Base-by-base conservation (phyloP, 208 protist species). In the Crithidia sp. region DNA sequence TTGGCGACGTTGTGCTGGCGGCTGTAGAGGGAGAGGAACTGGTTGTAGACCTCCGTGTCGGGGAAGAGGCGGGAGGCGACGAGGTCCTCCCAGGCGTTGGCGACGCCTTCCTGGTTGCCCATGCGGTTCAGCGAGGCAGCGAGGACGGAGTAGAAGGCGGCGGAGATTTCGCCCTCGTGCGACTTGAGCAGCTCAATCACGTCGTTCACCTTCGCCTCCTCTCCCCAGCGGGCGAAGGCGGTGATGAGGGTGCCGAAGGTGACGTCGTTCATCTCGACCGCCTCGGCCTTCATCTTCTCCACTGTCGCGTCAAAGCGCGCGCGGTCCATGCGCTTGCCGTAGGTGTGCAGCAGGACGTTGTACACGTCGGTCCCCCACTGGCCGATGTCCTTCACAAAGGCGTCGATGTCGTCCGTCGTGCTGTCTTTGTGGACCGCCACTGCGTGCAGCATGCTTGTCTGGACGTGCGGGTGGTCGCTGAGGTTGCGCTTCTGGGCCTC, bases 161-260 rank as follows among this genome's bases (percentile, higher is more conserved):
- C 84, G 0, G 89, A 91, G 37, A 96, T 81, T 47, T 91, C 84
- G 4, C 89, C 87, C 28, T 91, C 83, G 57, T 92, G 87, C 9
- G 84, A 79, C 73, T 94, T 94, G 50, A 96, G 76, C 10, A 93
- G 65, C 56, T 89, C 72, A 62, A 93, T 90, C n/a, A 93, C 86
- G 49, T 88, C 87, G 14, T 85, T 78, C 54, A 96, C 89, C 76
- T 84, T 86, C 8, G 84, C 85, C 19, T 64, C 59, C 37, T 94
- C 80, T 0, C 88, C 87, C 89, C 88, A 94, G 19, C 89, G 88
- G 7, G 84, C 89, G 61, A 92, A 96, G 43, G 86, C 84, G 50
- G 91, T 96, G 52, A 96, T 91, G n/a, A 95, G 77, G 6, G 92
- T 96, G 47, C 92, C 92, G 56, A 95, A 96, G 0, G 92, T 96